These are phyloP conservation scores for Calycina marina DNA, from an alignment of 2,329 filamentous ascomycete species.

Conservation along the genomic window DNA sequence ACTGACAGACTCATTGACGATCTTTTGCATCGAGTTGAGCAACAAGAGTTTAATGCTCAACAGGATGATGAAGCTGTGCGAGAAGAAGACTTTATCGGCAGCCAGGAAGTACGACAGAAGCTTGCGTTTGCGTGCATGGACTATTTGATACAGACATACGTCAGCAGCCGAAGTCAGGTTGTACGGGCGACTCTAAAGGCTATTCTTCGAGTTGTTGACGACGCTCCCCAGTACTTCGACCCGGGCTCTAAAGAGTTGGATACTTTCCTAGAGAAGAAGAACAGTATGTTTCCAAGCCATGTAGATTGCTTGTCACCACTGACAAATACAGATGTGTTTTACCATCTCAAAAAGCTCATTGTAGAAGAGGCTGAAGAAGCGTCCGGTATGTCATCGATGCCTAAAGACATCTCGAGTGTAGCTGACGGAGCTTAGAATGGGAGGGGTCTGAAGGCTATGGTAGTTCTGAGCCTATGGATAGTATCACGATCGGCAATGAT, in stretches of 20 bases:
- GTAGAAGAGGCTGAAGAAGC: slow-evolving; percentile 26
- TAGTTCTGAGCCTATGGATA: slow-evolving; percentile 40
- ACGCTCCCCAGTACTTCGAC: slow-evolving; percentile 15
- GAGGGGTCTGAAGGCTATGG: slow-evolving; percentile 24
- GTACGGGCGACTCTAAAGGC: slow-evolving; percentile 15
- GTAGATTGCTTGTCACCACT: background rate
- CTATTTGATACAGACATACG: slow-evolving; percentile 18
- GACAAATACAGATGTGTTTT: slow-evolving; percentile 15
- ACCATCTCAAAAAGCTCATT: slow-evolving; percentile 17
- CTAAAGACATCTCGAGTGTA: background rate
- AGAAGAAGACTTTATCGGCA: no score
- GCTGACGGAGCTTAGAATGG: slow-evolving; percentile 17
- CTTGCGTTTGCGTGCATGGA: slow-evolving; percentile 19
- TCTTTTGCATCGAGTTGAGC: no score
- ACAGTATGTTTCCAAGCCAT: background rate
- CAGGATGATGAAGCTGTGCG: no score
- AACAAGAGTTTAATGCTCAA: no score
- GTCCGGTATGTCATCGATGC: slow-evolving; percentile 23
- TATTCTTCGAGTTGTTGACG: slow-evolving; percentile 16
- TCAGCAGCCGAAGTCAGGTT: slow-evolving; percentile 15
- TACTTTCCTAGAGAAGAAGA: slow-evolving; percentile 3
- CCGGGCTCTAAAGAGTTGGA: background rate
- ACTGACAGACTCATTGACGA: no score
- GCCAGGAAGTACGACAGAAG: no score
- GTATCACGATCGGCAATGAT: slow-evolving; percentile 28